Evolutionary conservation across 2,329 filamentous ascomycete species (phyloP), one percentile per base, ranked within the genome.

Genomic region (Trichoderma semiorbis): DNA sequence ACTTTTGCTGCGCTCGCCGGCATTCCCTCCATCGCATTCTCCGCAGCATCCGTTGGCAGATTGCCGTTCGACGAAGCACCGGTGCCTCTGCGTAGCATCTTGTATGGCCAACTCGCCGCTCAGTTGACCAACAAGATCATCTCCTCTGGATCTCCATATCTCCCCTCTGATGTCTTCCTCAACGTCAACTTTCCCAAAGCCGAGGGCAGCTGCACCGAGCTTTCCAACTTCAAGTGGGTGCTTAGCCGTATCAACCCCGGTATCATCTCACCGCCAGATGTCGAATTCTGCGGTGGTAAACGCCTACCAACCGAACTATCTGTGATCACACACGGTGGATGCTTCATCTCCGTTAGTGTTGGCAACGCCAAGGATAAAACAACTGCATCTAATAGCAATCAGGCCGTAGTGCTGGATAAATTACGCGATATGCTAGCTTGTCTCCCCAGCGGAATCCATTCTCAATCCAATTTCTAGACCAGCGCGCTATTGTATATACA

Each of bases 1-100:
- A 84, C 83, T 39, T 88, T 89, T 74, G 90, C 91, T 0, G 87
- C 84, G 5, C 78, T 82, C 53, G 82, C 81, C 1, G 85, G 86
- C 1, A 87, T 92, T 71, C 91, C 91, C 0, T 87, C 87, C n/a
- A 86, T 93, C 70, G 91, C 90, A 18, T 93, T 93, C 81, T 90
- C 87, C 0, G 91, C 90, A 7, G 79, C 80, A 2, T 85, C 85
- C 0, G 82, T 82, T 7, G 83, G 83, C 16, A 84, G 81, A 32
- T 85, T 86, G 1, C 83, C 86, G 0, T 92, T 86, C 84, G 84
- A 90, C 75, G 80, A 83, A 1, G 78, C 78, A 0, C 88, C 89
- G 1, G 80, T 84, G 1, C 88, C 89, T 1, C 72, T 80, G 11
- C 85, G 88, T 74, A 88, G 86, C 79, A 78, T 81, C 14, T 79